phyloP scores from a whole-genome alignment of 1,139 yeast species.

The Kodamaea anthophila region DNA sequence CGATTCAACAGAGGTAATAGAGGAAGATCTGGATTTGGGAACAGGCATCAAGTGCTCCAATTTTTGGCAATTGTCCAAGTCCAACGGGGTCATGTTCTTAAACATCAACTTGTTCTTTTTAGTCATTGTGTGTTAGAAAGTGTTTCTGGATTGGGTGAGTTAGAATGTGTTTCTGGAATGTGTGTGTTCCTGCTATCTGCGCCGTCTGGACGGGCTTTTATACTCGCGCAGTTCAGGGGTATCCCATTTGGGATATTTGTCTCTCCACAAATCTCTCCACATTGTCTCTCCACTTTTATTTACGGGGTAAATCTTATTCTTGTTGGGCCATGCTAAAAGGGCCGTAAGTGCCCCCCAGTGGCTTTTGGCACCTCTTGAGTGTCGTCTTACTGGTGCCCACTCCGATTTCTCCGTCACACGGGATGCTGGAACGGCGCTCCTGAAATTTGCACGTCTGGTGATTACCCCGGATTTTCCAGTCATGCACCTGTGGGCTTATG shows the following conservation, averaged over 20 bases:
- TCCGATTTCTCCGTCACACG: too few species aligned
- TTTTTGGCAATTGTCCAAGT: slow-evolving; percentile 35
- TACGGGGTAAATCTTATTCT: too few species aligned
- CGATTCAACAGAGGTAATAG: slow-evolving; percentile 28
- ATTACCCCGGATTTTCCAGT: slow-evolving; percentile 3
- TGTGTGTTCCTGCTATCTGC: slow-evolving; percentile 1
- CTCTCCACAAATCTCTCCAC: slow-evolving; percentile 3
- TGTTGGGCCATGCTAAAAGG: too few species aligned
- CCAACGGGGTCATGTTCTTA: slow-evolving; percentile 24
- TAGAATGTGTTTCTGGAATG: too few species aligned
- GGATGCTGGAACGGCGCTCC: not conserved
- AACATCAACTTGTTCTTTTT: slow-evolving; percentile 20
- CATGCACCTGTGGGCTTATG: too few species aligned
- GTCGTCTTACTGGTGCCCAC: too few species aligned
- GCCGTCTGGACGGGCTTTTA: too few species aligned
- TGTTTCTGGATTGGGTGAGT: too few species aligned
- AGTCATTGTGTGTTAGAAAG: slow-evolving; percentile 9
- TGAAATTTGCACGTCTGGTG: slow-evolving; percentile 1
- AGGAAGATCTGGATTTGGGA: slow-evolving; percentile 27
- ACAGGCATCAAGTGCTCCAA: slow-evolving; percentile 35
- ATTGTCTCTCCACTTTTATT: slow-evolving; percentile 2
- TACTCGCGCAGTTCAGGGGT: too few species aligned
- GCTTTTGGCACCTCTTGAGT: too few species aligned
- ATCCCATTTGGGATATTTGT: not conserved
- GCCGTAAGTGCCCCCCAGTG: too few species aligned